Base-by-base conservation (phyloP, 768 basidiomycete genomes). In the Leccinum subgranulosum region DNA sequence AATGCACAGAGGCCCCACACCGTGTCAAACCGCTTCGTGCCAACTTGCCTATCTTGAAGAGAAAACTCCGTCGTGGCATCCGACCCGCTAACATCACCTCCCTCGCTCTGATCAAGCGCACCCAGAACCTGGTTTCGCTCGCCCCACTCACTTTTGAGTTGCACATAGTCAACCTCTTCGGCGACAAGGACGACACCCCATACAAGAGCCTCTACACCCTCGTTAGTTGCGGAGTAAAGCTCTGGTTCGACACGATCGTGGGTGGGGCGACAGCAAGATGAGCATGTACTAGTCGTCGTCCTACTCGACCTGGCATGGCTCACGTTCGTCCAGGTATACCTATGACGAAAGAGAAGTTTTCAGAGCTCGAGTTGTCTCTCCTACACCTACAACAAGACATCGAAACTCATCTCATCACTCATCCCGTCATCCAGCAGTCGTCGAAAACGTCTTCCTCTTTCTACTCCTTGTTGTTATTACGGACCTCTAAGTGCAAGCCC, bases 351-450 rank as follows among this genome's bases (percentile, higher is more conserved):
- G 94, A 95, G 79, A 98, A 98, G 3, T 1, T 98, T 68, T 95
- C 97, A 8, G 97, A 99, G 67, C 85, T 98, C 55, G 96, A 99
- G 72, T 76, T 98, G 10, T 94, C 93, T 2, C 77, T 98, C 15
- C 77, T 98, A 1, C 96, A 99, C 70, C 81, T 98, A 6, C 96
- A 98, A 68, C 97, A 98, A 73, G 98, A 99, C 66, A 95, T 98
- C 61, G 97, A 99, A 73, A 95, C 94, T 4, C 88, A 94, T 64
- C 85, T 99, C 29, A 79, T 91, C 61, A 91, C 98, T 52, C 95
- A 98, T 68, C 93, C 94, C 39, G 80, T 83, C 60, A 92, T 99
- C 60, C 87, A 92, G 58, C 81, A 50, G 90, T 94, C 0, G 92
- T 97, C 25, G 91, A 94, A 67, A 84, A 86, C 74, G 81, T 23